Base-by-base conservation (phyloP, 176 grass and related monocot genomes). In the Carex parvula region DNA sequence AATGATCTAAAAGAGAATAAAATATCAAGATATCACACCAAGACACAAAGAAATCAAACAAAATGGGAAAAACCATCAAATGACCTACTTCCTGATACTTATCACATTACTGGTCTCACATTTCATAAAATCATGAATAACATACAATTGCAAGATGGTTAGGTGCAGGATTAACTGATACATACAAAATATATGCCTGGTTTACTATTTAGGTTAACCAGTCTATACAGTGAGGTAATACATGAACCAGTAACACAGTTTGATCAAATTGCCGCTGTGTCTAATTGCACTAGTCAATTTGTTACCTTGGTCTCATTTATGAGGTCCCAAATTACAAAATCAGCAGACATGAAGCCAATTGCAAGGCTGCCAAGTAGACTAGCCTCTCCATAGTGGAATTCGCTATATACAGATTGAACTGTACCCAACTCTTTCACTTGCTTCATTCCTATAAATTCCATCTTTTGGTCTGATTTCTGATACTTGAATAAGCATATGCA, bases 261-360 rank as follows among this genome's bases (percentile, higher is more conserved):
- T 21, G 69, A 71, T 46, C 39, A 71, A 72, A 72, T 72, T 72
- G 18, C 10, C 50, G 9, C 21, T 50, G 41, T 50, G 41, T 76
- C 22, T 76, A 29, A 76, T 76, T 76, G 12, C 72, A 76, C 12
- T 55, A 16, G 10, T 54, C 22, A 26, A 33, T 29, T 76, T 79
- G 29, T 64, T 89, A 94, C 95, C 91, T 98, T 94, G 42, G 88
- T 90, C 81, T 98, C 95, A 90, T 94, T 95, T 93, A 84, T 42
- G 74, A 98, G 88, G 65, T 91, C 91, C 95, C 92, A 94, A 87
- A 95, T 94, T 84, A 98, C 85, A 85, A 98, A 98, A 89, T 98
- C 92, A 42, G 91, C 72, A 84, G 95, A 94, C 69, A 91, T 98
- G 60, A 98, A 98, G 82, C 95, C 95, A 88, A 94, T 86, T 62